Conservation (phyloP, 1,139 yeast species). For the Pneumocystis oryctolagi region DNA sequence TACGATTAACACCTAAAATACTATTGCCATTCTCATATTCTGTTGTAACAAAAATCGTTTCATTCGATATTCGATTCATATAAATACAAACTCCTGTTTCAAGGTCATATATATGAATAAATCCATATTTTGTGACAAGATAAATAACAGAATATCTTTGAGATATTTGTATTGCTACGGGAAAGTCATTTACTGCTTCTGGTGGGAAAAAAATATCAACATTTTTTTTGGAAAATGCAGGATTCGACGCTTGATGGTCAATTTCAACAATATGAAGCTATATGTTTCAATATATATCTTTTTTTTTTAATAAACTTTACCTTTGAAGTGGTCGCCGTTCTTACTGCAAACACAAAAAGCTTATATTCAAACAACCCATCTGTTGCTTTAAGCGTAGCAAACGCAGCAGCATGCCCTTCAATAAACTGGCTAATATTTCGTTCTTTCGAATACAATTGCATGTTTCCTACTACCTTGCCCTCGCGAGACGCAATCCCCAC, state of each 20-base stretch:
- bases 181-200: constrained; percentile 93
- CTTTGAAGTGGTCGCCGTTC: constrained; percentile 69
- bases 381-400: constrained; percentile 59
- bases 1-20: constrained; percentile 80
- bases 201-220: constrained; percentile 94
- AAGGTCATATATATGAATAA: constrained; percentile 86
- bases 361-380: constrained; percentile 69
- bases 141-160: constrained; percentile 75
- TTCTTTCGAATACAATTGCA: constrained; percentile 76
- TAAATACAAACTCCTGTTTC: constrained; percentile 86
- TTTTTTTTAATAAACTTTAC: no score
- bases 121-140: constrained; percentile 86
- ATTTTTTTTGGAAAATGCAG: constrained; percentile 75
- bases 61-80: constrained; percentile 92
- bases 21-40: constrained; percentile 63
- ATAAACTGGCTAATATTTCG: constrained; percentile 92
- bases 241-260: constrained; percentile 76
- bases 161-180: constrained; percentile 80
- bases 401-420: constrained; percentile 93
- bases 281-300: constrained; percentile 20
- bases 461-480: constrained; percentile 90
- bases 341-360: constrained; percentile 74
- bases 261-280: constrained; percentile 87
- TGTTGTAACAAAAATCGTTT: constrained; percentile 86
- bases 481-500: constrained; percentile 92